These are phyloP conservation scores for Alternaria gansuensis DNA, from an alignment of 2,329 filamentous ascomycete species.

Conservation along the genomic window DNA sequence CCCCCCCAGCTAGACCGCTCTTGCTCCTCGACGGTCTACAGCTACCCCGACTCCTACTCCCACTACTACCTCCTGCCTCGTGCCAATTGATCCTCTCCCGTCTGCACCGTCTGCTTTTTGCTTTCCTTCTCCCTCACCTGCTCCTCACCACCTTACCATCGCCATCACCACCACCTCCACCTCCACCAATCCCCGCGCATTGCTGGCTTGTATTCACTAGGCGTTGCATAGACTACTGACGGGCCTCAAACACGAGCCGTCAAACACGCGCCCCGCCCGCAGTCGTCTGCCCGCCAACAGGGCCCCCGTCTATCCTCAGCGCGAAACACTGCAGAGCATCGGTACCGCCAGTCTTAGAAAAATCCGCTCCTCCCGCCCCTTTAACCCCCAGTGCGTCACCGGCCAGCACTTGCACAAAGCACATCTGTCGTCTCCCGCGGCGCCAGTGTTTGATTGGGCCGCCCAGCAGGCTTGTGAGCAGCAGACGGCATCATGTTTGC, in stretches of 20 bases:
- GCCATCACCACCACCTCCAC: background rate
- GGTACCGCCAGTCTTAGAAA: slow-evolving; percentile 45
- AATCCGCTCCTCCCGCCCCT: slow-evolving; percentile 23
- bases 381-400: slow-evolving; percentile 36
- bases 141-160: slow-evolving; percentile 9
- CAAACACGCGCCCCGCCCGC: slow-evolving; percentile 32
- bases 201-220: slow-evolving; percentile 20
- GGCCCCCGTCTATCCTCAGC: slow-evolving; percentile 30
- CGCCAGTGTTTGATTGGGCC: slow-evolving; percentile 47
- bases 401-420: slow-evolving; percentile 28
- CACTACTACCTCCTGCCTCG: slow-evolving; percentile 9
- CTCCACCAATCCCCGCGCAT: slow-evolving; percentile 8
- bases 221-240: slow-evolving; percentile 28
- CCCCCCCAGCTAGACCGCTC: slow-evolving; percentile 29
- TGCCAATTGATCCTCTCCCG: background rate
- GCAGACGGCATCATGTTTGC: slow-evolving; percentile 53
- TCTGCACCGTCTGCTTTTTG: slow-evolving; percentile 8
- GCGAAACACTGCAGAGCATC: slow-evolving; percentile 39
- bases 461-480: slow-evolving; percentile 42
- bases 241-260: slow-evolving; percentile 20
- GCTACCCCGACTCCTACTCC: slow-evolving; percentile 7
- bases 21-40: slow-evolving; percentile 25
- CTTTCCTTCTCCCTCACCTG: slow-evolving; percentile 2
- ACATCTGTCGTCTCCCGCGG: slow-evolving; percentile 34
- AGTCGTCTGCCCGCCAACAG: slow-evolving; percentile 23